phyloP scores from a whole-genome alignment of 169 alveolate species.

The Eimeria zaria region DNA sequence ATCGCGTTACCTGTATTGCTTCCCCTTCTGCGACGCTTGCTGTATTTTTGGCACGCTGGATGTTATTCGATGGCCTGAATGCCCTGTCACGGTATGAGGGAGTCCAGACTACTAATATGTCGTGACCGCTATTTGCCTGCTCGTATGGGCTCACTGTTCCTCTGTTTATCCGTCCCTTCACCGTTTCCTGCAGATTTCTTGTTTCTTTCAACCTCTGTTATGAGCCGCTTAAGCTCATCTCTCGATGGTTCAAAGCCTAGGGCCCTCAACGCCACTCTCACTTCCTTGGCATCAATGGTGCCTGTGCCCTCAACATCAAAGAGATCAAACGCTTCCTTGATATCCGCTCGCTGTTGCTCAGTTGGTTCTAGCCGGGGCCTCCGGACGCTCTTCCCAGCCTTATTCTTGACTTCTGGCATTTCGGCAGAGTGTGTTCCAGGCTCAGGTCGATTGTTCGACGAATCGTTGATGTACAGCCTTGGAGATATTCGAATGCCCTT shows the following conservation, averaged over 20 bases:
- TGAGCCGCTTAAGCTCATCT: constrained; percentile 93
- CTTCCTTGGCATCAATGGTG: constrained; percentile 97
- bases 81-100: background rate
- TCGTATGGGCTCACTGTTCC: constrained; percentile 19
- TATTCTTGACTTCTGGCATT: constrained; percentile 28
- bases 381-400: constrained; percentile 45
- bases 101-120: background rate
- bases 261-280: constrained; percentile 99
- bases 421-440: background rate
- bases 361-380: constrained; percentile 73
- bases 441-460: background rate
- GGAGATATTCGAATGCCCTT: background rate
- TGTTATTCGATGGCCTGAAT: background rate
- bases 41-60: background rate
- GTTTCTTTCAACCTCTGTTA: constrained; percentile 87
- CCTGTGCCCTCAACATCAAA: constrained; percentile 96
- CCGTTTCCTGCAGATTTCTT: constrained; percentile 30
- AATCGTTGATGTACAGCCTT: background rate
- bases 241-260: constrained; percentile 99
- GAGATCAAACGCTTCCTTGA: constrained; percentile 98
- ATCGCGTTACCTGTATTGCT: no score
- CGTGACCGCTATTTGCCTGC: background rate
- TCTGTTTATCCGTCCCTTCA: constrained; percentile 47
- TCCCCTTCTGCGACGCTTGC: background rate
- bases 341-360: constrained; percentile 83